Percentiles rank a stretch among this genome's conserved stretches.
Evolutionary conservation across 75 land plant species (phyloP).

Genomic region (Gnetum montanum): DNA sequence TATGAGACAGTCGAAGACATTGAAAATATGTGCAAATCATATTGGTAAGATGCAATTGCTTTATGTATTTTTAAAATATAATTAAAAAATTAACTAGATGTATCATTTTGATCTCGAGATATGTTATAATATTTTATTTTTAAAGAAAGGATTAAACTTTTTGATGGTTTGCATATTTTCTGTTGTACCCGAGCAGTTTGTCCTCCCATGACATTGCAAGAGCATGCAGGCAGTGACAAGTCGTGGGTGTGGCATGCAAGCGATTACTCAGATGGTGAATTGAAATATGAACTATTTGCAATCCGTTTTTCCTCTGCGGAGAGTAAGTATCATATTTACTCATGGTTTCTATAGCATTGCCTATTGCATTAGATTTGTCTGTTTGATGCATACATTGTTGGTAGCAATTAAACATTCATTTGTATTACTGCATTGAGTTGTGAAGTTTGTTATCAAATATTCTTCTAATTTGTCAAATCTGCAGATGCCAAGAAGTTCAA

Average conservation of each 20-base stretch:
- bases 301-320: slow-evolving; percentile 75
- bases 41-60: slow-evolving; percentile 16
- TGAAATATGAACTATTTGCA: slow-evolving; percentile 79
- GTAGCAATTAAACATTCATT: no score
- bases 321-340: slow-evolving; percentile 30
- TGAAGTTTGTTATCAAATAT: neutral
- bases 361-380: neutral
- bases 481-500: slow-evolving; percentile 32
- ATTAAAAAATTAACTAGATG: no score
- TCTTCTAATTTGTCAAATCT: slow-evolving; percentile 31
- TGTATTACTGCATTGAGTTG: no score
- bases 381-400: no score
- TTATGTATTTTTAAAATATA: no score
- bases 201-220: slow-evolving; percentile 55
- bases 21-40: slow-evolving; percentile 98
- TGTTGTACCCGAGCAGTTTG: slow-evolving; percentile 30
- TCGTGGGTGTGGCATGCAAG: slow-evolving; percentile 92
- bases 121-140: neutral
- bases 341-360: neutral
- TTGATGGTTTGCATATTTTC: no score
- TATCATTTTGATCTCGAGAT: neutral
- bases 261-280: slow-evolving; percentile 87
- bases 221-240: slow-evolving; percentile 90
- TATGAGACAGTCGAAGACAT: slow-evolving; percentile 88
- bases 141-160: neutral